A percentile compares a stretch with the other conserved stretches of the same genome.
Conservation (phyloP, 345 rosid genomes). For the Corymbia maculata region DNA sequence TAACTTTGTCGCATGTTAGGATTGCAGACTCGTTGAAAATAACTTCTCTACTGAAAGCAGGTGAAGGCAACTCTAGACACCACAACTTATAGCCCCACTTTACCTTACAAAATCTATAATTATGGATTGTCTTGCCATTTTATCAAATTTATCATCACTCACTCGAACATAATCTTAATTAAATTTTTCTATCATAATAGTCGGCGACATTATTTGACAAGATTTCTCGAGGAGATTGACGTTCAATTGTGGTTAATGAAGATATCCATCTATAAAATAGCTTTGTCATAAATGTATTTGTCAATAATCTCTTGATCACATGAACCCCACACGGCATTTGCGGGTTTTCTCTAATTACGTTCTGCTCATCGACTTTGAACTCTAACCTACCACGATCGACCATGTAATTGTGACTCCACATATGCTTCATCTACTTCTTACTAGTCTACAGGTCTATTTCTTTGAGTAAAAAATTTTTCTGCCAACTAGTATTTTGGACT, state of each 20-base stretch:
- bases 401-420: not conserved
- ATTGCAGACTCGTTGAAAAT: not conserved
- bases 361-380: not conserved
- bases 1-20: fast-evolving
- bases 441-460: not conserved
- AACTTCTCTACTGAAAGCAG: not conserved
- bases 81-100: not conserved
- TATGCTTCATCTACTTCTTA: not conserved
- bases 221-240: not conserved
- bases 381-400: not conserved
- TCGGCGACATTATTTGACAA: not conserved
- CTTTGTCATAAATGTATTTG: not conserved
- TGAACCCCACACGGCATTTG: not conserved
- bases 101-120: not conserved
- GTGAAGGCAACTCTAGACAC: not conserved
- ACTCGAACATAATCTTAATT: not conserved
- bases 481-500: not conserved
- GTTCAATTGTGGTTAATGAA: not conserved
- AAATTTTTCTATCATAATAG: not conserved
- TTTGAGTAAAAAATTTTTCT: not conserved
- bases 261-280: not conserved
- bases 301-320: not conserved
- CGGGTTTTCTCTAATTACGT: not conserved
- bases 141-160: not conserved
- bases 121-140: not conserved